Base-by-base conservation (phyloP, 495 filamentous ascomycete species). In the Penicillium desertorum region DNA sequence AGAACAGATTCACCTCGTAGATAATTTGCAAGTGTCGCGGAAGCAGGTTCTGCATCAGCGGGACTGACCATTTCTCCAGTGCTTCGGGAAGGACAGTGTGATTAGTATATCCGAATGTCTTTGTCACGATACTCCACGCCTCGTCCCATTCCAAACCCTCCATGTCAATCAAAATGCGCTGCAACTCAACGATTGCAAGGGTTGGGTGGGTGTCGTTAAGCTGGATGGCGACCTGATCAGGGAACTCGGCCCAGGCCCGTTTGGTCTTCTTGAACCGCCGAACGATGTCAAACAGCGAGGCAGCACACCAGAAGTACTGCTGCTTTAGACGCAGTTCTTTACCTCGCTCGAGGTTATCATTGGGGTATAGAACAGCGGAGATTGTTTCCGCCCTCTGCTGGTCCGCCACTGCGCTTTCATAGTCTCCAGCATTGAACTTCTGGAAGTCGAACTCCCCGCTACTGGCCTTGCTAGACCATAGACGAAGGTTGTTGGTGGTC, bases 301-400 rank as follows among this genome's bases (percentile, higher is more conserved):
- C 94, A 49, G 94, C 92, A 73, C 96, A 96, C 94, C 94, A 98
- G 79, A 98, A 98, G 80, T 98, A 98, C 72, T 98, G 94, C 70
- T 98, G 94, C 81, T 98, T 98, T 67, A 98, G 78, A 52, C 94
- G 88, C 54, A 98, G 87, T 75, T 98, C 94, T 73, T 98, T 98
- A 51, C 94, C 94, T 58, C 90, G 87, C 54, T 96, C 93, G 29
- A 98, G 82, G 70, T 96, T 98, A 69, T 98, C 94, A 68, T 98
- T 98, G 6, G 94, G 94, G 64, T 98, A 98, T 20, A 98, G 78
- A 32, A 98, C 94, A 11, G 95, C 95, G 37, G 92, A 96, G 72
- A 98, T 98, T 43, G 95, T 97, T 78, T 98, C 94, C 3, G 94
- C 94, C 17, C 86, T 85, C 73, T 98, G 94, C 70, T 97, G 91